Evolutionary conservation across 371 early-diverging fungal species (phyloP), one percentile per base, ranked within the genome.

Genomic region (Mucor saturninus): DNA sequence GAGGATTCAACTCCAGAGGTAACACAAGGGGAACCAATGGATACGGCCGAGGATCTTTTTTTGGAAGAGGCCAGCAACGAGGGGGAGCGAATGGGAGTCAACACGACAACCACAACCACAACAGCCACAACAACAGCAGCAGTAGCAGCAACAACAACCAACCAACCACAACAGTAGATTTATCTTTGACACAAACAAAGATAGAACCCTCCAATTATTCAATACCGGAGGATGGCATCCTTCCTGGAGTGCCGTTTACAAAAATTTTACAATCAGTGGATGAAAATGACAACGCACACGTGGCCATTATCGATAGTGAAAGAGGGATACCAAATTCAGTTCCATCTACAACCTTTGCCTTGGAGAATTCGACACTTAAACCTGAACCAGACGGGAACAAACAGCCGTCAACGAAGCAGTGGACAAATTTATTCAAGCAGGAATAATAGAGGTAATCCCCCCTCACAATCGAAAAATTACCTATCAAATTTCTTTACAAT

Each of bases 371-470:
- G 10, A 48, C 28, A 21, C 7, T 26, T 46, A 13, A 35, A 54
- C 3, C 29, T 4, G 28, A 45, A 6, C 9, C 14, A 6, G 15
- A 42, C 38, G n/a, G 40, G 21, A 38, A 5, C 21, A 40, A 40
- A 1, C 9, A 32, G 37, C 31, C 2, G 53, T 5, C 31, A 15
- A 53, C 10, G 6, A 38, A 38, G 38, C 38, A 38, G 38, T 38
- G 10, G 38, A 51, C 6, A 61, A 61, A 53, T 61, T 61, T 30
- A 31, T 61, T 15, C 3, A 31, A 5, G 54, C 40, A 53, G 61
- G 53, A 6, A 53, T 61, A 30, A 52, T 61, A 40, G 54, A 61
- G 31, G 7, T 8, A 4, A 43, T 42, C 2, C 53, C 53, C 1
- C 10, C 45, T n/a, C 10, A n/a, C 45, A 52, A 43, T 35, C 52